Base-by-base conservation (phyloP, 2,329 filamentous ascomycete genomes). In the Fusarium domesticum region DNA sequence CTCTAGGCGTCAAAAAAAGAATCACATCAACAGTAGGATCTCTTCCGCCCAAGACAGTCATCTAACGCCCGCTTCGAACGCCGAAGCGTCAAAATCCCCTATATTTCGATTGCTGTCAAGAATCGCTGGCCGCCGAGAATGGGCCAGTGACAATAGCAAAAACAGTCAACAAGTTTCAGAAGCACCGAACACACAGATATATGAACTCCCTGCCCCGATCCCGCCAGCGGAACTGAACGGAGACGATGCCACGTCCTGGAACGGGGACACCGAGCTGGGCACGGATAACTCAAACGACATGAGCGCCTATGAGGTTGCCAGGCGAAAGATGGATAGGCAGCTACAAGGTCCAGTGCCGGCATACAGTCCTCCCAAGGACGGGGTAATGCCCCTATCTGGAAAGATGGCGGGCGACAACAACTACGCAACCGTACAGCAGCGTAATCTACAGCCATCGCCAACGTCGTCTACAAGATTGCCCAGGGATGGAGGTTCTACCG, bases 211-310 rank as follows among this genome's bases (percentile, higher is more conserved):
- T 2, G 75, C 68, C 5, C 70, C 71, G 0, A 50, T 65, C 1
- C 63, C 66, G 3, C 76, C 75, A 0, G 71, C 68, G 5, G 78
- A 81, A 55, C 64, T 81, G 33, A 74, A 78, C 34, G 71, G 68
- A 42, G 66, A 62, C 10, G 65, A 72, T 37, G 64, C 61, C 8
- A 59, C 60, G 36, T 70, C 64, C 5, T 58, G 64, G 34, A 59
- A 68, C 12, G 66, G 65, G 11, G 69, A 70, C 1, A 69, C 68
- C 0, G 69, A 73, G 31, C 51, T 74, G 6, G 69, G 68, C 1
- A 69, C 66, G 1, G 66, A 71, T 18, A 67, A 68, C 23, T 64
- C 66, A 0, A 63, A 68, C 3, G 63, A 63, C 16, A 45, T 74
- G 28, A 74, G 67, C 33, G 65, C 72, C 2, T 82, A 81, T 47